phyloP scores from a whole-genome alignment of 495 filamentous ascomycete genomes.

The Lasiosphaeriaceae sp. region DNA sequence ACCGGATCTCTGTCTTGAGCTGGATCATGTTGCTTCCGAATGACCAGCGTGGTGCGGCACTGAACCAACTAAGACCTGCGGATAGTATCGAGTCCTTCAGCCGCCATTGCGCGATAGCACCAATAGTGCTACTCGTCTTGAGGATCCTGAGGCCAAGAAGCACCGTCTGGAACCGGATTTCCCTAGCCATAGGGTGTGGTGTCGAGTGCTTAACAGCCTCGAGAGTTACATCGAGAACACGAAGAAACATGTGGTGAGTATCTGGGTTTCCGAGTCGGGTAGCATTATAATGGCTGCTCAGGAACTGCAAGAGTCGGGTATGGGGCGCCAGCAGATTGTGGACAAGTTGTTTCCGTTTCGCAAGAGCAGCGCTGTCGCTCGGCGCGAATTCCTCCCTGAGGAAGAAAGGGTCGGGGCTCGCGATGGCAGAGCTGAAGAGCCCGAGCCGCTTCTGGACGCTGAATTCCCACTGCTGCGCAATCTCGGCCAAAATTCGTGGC shows the following conservation, averaged over 20 bases:
- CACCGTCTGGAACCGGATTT: slow-evolving; percentile 83
- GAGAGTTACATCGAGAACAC: slow-evolving; percentile 71
- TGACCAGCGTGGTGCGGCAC: slow-evolving; percentile 78
- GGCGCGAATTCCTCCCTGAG: slow-evolving; percentile 89
- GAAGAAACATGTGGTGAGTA: slow-evolving; percentile 73
- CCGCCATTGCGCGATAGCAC: slow-evolving; percentile 58
- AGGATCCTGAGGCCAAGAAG: slow-evolving; percentile 77
- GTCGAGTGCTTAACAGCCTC: slow-evolving; percentile 64
- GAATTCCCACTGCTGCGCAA: slow-evolving; percentile 81
- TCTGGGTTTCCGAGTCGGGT: slow-evolving; percentile 75
- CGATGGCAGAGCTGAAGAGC: slow-evolving; percentile 72
- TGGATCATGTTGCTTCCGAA: slow-evolving; percentile 93
- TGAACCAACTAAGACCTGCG: slow-evolving; percentile 85
- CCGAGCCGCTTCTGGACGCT: slow-evolving; percentile 72
- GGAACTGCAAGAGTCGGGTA: slow-evolving; percentile 77
- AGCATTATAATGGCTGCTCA: slow-evolving; percentile 91
- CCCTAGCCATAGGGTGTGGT: slow-evolving; percentile 81
- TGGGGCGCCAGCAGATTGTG: slow-evolving; percentile 83
- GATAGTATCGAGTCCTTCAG: slow-evolving; percentile 86
- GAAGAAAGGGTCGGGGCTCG: slow-evolving; percentile 84
- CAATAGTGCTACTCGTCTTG: slow-evolving; percentile 60
- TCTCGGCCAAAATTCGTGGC: slow-evolving; percentile 73
- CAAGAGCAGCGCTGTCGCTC: slow-evolving; percentile 72
- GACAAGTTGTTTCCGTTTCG: slow-evolving; percentile 68
- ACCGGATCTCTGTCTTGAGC: slow-evolving; percentile 82